Conservation (phyloP, 345 rosid genomes). For the Moricandia moricandioides region DNA sequence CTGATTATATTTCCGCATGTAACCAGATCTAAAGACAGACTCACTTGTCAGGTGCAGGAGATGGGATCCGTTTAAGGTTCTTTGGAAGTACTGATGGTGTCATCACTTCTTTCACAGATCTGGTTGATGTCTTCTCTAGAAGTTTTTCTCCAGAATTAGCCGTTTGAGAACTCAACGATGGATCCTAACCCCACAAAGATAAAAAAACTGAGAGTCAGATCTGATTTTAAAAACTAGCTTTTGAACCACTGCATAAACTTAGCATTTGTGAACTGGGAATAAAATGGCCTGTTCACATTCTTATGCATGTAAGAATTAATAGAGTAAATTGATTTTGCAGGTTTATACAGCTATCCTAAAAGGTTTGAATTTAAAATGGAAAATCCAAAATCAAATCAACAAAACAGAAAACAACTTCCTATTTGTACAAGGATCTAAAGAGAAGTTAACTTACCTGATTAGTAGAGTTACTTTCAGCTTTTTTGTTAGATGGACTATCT, state of each 20-base stretch:
- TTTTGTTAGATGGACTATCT: conserved; percentile 31
- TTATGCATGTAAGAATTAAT: not conserved
- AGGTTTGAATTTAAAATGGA: not conserved
- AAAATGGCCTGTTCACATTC: not conserved
- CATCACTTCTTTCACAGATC: conserved; percentile 60
- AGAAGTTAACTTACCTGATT: conserved; percentile 28
- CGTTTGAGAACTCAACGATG: conserved; percentile 49
- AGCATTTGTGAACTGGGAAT: not conserved
- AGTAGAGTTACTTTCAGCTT: conserved; percentile 28
- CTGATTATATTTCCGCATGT: not conserved
- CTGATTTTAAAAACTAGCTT: conserved; percentile 1
- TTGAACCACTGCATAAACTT: conserved; percentile 7
- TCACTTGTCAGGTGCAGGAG: conserved; percentile 50
- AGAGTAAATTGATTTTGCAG: not conserved
- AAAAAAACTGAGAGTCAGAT: conserved; percentile 13
- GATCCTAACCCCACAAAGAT: conserved; percentile 55
- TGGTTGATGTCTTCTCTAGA: conserved; percentile 46
- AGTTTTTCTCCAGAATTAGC: conserved; percentile 46
- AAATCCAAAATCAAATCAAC: conserved; percentile 12
- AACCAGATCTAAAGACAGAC: conserved; percentile 7
- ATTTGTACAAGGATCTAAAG: not conserved
- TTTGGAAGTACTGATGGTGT: conserved; percentile 66
- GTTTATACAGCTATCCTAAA: not conserved
- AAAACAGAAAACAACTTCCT: not conserved
- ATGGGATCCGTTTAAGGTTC: conserved; percentile 71